Evolutionary conservation across 305 asterid genomes (phyloP).

Genomic region (Rubia peregrina): DNA sequence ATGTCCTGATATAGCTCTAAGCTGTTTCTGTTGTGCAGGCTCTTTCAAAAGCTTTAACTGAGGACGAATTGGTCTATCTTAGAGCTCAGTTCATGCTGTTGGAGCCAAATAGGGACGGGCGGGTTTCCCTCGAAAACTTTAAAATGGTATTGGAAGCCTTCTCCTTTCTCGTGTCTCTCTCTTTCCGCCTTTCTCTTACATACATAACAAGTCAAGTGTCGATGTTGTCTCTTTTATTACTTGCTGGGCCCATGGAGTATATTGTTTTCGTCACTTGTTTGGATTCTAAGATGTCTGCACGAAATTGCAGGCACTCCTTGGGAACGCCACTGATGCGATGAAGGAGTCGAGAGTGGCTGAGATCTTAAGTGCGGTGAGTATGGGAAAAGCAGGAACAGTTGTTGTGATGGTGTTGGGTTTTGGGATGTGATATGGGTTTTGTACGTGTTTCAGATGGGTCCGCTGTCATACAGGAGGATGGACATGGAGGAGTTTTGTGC

Average conservation of each 20-base stretch:
- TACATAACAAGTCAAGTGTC: no score
- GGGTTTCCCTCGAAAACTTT: constrained; percentile 68
- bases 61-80: constrained; percentile 75
- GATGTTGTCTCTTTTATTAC: no score
- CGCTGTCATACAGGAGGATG: constrained; percentile 63
- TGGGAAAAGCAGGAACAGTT: not conserved
- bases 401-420: not conserved
- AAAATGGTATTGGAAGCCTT: constrained; percentile 40
- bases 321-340: constrained; percentile 82
- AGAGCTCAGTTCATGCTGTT: constrained; percentile 82
- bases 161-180: not conserved
- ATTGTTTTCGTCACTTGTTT: no score
- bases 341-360: constrained; percentile 78
- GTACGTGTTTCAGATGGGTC: constrained; percentile 51
- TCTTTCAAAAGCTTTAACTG: constrained; percentile 75
- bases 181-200: not conserved
- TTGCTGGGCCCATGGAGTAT: no score
- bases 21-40: constrained; percentile 43
- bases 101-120: constrained; percentile 76
- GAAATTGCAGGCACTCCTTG: constrained; percentile 56
- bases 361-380: constrained; percentile 60
- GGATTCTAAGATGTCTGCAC: no score
- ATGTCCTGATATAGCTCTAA: not conserved
- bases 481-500: constrained; percentile 91
- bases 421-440: not conserved